Percentiles rank a stretch among this genome's conserved stretches.
Conservation (phyloP, 139 green algal species). For the Desmodesmus armatus region DNA sequence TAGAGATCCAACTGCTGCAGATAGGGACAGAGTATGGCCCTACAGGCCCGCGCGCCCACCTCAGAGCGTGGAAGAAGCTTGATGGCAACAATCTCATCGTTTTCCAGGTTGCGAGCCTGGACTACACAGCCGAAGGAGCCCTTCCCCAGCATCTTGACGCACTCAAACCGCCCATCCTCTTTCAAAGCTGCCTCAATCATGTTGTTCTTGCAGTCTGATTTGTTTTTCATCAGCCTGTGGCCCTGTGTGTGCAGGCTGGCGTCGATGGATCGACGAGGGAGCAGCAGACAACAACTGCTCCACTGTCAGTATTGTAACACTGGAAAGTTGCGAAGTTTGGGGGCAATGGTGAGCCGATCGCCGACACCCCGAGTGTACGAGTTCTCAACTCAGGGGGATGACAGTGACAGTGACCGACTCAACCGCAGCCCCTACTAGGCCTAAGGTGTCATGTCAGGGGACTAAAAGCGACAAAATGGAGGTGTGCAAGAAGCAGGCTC, state of each 20-base stretch:
- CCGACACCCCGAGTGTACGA: no score
- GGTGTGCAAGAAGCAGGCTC: no score
- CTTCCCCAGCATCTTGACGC: slow-evolving; percentile 52
- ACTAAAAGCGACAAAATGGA: not conserved
- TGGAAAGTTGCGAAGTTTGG: not conserved
- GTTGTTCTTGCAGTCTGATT: not conserved
- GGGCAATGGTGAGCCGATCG: no score
- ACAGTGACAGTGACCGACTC: not conserved
- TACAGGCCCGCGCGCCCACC: slow-evolving; percentile 26
- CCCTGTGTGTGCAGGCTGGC: not conserved
- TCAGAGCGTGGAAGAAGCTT: slow-evolving; percentile 50
- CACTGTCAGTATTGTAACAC: not conserved
- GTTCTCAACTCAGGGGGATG: no score
- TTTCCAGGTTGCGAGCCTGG: slow-evolving; percentile 76
- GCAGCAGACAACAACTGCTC: not conserved
- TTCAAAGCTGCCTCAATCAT: slow-evolving; percentile 7
- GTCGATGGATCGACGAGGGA: not conserved
- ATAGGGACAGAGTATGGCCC: no score
- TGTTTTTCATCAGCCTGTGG: no score
- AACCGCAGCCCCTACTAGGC: not conserved
- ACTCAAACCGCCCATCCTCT: not conserved
- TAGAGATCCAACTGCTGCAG: no score
- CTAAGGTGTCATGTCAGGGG: not conserved
- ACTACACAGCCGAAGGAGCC: slow-evolving; percentile 94
- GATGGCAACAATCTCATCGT: slow-evolving; percentile 68